Evolutionary conservation across 768 basidiomycete species (phyloP).

Genomic region (Tylopilus plumbeoviolaceoides): DNA sequence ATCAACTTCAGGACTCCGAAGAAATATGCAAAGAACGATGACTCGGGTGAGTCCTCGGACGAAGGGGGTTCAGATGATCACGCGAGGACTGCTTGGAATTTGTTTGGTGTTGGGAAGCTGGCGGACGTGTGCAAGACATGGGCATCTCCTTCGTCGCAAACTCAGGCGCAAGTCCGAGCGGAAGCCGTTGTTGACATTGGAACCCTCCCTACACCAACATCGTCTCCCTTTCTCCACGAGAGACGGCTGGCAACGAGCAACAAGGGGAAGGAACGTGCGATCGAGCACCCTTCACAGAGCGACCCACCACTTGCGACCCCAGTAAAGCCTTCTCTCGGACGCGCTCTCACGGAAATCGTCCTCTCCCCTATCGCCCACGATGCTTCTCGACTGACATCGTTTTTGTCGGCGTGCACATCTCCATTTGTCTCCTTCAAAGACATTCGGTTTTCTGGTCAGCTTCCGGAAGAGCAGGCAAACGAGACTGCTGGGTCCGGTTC

Average conservation of each 20-base stretch:
- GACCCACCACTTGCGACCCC: not conserved
- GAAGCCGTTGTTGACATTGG: not conserved
- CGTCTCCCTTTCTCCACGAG: conserved; percentile 15
- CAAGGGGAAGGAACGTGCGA: conserved; percentile 5
- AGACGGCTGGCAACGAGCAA: not conserved
- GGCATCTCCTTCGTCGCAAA: conserved; percentile 16
- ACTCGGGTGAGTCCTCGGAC: conserved; percentile 42
- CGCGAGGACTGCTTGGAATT: conserved; percentile 49
- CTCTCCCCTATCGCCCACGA: not conserved
- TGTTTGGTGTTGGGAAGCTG: conserved; percentile 46
- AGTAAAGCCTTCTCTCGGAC: not conserved
- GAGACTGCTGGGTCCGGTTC: not conserved
- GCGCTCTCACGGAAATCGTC: not conserved
- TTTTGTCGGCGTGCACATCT: conserved; percentile 10
- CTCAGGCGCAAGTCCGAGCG: not conserved
- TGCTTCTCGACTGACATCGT: not conserved
- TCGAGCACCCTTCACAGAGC: not conserved
- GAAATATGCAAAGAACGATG: conserved; percentile 28
- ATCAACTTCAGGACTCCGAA: not conserved
- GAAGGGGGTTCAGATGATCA: conserved; percentile 45
- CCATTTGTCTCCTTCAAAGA: conserved; percentile 11
- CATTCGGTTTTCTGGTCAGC: not conserved
- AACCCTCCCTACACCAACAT: conserved; percentile 23
- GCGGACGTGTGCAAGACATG: conserved; percentile 11
- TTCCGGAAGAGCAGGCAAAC: not conserved